These are phyloP conservation scores for Polyrhizophydium stewartii DNA, from an alignment of 371 early-diverging fungal species.

Conservation along the genomic window DNA sequence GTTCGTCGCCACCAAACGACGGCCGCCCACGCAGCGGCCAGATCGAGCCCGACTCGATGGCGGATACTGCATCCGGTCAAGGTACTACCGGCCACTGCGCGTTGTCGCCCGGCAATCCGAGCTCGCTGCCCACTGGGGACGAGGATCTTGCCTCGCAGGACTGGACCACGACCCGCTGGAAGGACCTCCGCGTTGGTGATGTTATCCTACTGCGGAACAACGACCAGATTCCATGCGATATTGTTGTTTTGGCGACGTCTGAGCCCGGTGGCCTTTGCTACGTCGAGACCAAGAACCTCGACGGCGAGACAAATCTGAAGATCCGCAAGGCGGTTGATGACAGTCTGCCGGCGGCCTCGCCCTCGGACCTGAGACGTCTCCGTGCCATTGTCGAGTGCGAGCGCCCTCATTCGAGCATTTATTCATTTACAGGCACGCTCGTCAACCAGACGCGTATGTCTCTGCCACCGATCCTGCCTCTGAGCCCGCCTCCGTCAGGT, in stretches of 20 bases:
- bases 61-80: not conserved
- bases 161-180: slow-evolving; percentile 53
- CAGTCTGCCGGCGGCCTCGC: slow-evolving; percentile 35
- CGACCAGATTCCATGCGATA: slow-evolving; percentile 94
- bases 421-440: slow-evolving; percentile 28
- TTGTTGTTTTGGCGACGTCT: slow-evolving; percentile 78
- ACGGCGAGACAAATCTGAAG: slow-evolving; percentile 91
- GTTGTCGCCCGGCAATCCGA: not conserved
- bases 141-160: not conserved
- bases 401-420: slow-evolving; percentile 32
- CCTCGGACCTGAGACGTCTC: slow-evolving; percentile 37
- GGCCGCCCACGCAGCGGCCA: not conserved
- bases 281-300: slow-evolving; percentile 94
- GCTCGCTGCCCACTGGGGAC: not conserved
- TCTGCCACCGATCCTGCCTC: too few species aligned
- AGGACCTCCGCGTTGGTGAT: slow-evolving; percentile 88
- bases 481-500: too few species aligned
- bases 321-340: slow-evolving; percentile 55
- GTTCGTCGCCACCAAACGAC: not conserved
- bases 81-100: too few species aligned
- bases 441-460: too few species aligned
- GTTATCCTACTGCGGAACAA: slow-evolving; percentile 79
- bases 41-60: not conserved
- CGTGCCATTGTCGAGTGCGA: slow-evolving; percentile 65
- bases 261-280: slow-evolving; percentile 86